Conservation (phyloP, 495 filamentous ascomycete genomes). For the Aspergillus panamensis region DNA sequence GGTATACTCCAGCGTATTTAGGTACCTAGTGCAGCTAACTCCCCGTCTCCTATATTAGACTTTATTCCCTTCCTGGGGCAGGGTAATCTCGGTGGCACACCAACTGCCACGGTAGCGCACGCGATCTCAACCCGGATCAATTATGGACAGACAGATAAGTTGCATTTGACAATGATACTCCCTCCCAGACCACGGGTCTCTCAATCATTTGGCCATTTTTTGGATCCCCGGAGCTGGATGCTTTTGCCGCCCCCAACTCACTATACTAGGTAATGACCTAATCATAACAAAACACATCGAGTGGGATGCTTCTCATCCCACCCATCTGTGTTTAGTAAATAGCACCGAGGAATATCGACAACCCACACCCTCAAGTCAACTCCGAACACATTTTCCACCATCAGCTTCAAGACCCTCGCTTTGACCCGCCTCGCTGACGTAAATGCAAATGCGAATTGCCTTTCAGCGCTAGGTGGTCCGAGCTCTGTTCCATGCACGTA, state of each 20-base stretch:
- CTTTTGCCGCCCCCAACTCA: neutral
- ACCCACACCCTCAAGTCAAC: neutral
- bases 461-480: too few relatives aligned
- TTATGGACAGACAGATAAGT: neutral
- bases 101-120: neutral
- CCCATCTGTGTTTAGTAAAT: neutral
- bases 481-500: too few relatives aligned
- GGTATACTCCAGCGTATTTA: too few relatives aligned
- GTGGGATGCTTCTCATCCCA: too few relatives aligned
- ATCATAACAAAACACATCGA: too few relatives aligned
- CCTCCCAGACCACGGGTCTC: neutral
- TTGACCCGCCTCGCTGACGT: neutral
- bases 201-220: neutral
- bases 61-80: neutral
- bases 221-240: neutral
- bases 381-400: neutral
- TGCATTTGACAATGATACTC: neutral
- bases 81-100: neutral
- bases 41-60: too few relatives aligned
- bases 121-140: neutral
- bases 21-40: too few relatives aligned
- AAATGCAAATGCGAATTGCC: neutral
- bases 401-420: neutral
- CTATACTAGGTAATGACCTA: neutral
- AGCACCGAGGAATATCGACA: neutral